These are phyloP conservation scores for Tricholoma furcatifolium DNA, from an alignment of 768 basidiomycete genomes.

Conservation along the genomic window DNA sequence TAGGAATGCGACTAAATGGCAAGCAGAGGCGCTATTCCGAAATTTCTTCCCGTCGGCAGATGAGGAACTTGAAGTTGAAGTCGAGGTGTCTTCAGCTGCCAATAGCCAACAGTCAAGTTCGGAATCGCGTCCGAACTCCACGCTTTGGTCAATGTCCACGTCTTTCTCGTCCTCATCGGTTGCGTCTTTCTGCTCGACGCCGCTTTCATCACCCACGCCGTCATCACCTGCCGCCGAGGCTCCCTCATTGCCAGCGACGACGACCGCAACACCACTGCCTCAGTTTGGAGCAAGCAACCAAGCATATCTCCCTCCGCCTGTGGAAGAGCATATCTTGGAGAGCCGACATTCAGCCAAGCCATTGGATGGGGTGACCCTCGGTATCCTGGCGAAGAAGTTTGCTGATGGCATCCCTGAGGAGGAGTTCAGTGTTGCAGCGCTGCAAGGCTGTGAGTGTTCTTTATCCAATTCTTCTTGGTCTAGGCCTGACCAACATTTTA, in stretches of 20 bases:
- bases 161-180: slow-evolving; percentile 25
- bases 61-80: slow-evolving; percentile 35
- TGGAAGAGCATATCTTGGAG: slow-evolving; percentile 56
- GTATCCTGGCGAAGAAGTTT: slow-evolving; percentile 71
- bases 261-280: slow-evolving; percentile 24
- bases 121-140: slow-evolving; percentile 15
- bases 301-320: slow-evolving; percentile 63
- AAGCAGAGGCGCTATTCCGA: slow-evolving; percentile 83
- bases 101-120: background rate
- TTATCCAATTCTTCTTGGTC: slow-evolving; percentile 15
- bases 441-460: slow-evolving; percentile 81
- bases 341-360: slow-evolving; percentile 65
- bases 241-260: slow-evolving; percentile 17
- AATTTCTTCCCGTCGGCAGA: slow-evolving; percentile 88
- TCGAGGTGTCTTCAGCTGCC: slow-evolving; percentile 19
- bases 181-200: slow-evolving; percentile 36
- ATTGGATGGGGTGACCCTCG: slow-evolving; percentile 62
- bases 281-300: slow-evolving; percentile 57
- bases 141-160: slow-evolving; percentile 22
- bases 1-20: slow-evolving; percentile 81
- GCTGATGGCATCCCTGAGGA: slow-evolving; percentile 82
- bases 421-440: slow-evolving; percentile 84
- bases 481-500: background rate
- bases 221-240: slow-evolving; percentile 30
- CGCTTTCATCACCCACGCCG: slow-evolving; percentile 41